Percentiles rank a stretch among this genome's conserved stretches.
These are phyloP conservation scores for Inga laurina DNA, from an alignment of 306 rosid genomes.

Conservation along the genomic window DNA sequence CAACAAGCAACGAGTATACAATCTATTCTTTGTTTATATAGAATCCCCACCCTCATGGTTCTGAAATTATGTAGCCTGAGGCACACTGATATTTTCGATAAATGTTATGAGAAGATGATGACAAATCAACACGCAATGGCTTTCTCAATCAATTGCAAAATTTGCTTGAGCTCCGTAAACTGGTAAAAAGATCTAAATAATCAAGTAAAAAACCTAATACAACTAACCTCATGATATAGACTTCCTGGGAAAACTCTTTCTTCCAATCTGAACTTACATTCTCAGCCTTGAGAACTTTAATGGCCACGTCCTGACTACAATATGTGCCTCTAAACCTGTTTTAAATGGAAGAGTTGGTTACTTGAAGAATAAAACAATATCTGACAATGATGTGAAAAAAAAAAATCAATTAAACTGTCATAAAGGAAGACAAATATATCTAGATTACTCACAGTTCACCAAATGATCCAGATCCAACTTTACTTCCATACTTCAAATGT, in stretches of 20 bases:
- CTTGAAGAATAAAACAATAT: constrained; percentile 12
- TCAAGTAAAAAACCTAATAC: constrained; percentile 4
- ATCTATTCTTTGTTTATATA: constrained; percentile 1
- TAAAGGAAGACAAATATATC: constrained; percentile 11
- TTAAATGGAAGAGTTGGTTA: constrained; percentile 25
- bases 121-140: neutral
- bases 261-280: constrained; percentile 77
- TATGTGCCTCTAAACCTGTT: constrained; percentile 89
- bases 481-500: constrained; percentile 72
- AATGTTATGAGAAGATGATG: constrained; percentile 3
- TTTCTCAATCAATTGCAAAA: neutral
- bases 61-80: neutral
- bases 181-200: constrained; percentile 22
- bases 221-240: constrained; percentile 87
- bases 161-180: constrained; percentile 12
- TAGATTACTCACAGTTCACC: constrained; percentile 83
- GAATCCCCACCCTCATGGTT: neutral
- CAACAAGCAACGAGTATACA: neutral
- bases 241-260: constrained; percentile 92
- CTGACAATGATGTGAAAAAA: neutral
- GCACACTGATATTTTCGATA: neutral
- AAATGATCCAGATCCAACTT: constrained; percentile 91
- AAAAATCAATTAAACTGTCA: constrained; percentile 11
- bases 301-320: constrained; percentile 96
- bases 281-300: constrained; percentile 92